Percentiles rank a stretch among this genome's conserved stretches.
Conservation (phyloP, 768 basidiomycete genomes). For the Grammothele lineata region DNA sequence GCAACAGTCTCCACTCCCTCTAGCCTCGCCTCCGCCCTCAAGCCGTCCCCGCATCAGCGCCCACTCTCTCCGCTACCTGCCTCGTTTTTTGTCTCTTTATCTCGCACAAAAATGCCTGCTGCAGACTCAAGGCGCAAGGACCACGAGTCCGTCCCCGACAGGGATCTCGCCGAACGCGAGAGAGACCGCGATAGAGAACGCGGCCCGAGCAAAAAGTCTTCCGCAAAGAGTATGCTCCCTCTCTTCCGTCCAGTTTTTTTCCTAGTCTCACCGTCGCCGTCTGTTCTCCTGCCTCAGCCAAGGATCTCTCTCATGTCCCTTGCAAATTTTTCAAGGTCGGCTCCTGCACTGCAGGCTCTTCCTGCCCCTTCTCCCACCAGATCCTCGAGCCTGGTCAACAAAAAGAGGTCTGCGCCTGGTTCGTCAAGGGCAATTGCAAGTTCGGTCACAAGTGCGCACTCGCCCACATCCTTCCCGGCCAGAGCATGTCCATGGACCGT, state of each 20-base stretch:
- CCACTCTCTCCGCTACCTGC: too few relatives aligned
- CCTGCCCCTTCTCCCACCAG: slow-evolving; percentile 93
- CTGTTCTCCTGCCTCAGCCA: slow-evolving; percentile 23
- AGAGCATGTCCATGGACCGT: slow-evolving; percentile 91
- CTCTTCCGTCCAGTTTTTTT: too few relatives aligned
- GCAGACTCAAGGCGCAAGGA: slow-evolving; percentile 17
- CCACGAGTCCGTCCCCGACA: slow-evolving; percentile 9
- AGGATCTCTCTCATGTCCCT: slow-evolving; percentile 92
- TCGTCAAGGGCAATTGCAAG: slow-evolving; percentile 88
- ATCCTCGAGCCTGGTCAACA: slow-evolving; percentile 68
- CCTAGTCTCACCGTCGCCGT: neutral
- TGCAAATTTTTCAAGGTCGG: slow-evolving; percentile 98
- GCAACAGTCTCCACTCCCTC: neutral
- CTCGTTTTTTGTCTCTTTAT: too few relatives aligned
- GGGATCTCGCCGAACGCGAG: slow-evolving; percentile 14
- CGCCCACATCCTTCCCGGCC: slow-evolving; percentile 90
- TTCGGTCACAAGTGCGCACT: slow-evolving; percentile 85
- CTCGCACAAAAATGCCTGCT: slow-evolving; percentile 18
- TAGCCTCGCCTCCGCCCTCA: neutral
- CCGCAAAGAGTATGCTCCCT: slow-evolving; percentile 19
- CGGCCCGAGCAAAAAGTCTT: slow-evolving; percentile 16
- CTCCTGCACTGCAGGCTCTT: slow-evolving; percentile 88
- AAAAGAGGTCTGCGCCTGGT: slow-evolving; percentile 86
- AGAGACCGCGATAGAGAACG: slow-evolving; percentile 18
- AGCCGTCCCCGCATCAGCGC: neutral